Base-by-base conservation (phyloP, 2,329 filamentous ascomycete genomes). In the Zarea fungicola region DNA sequence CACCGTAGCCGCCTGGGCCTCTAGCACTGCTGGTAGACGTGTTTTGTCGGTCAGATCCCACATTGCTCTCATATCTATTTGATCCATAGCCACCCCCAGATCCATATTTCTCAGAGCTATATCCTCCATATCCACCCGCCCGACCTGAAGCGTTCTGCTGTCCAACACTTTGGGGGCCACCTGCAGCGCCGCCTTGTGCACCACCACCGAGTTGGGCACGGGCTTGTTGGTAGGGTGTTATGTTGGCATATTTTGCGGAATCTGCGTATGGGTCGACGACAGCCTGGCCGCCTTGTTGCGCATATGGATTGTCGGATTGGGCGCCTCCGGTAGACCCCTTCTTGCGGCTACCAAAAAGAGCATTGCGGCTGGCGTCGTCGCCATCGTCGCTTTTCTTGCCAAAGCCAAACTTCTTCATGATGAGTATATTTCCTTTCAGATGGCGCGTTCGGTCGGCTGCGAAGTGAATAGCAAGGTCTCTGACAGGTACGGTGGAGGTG, bases 391-490 rank as follows among this genome's bases (percentile, higher is more conserved):
- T 64, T 60, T 79, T 82, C 66, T 76, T 80, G 54, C 77, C 71
- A 55, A 81, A 75, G 42, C 76, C 75, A 56, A 83, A 81, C 58
- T 78, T 81, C 69, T 75, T 78, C 80, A 84, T 84, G 19, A 8
- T 40, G 26, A 7, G 16, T 23, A n/a, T n/a, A n/a, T n/a, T n/a
- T n/a, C n/a, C n/a, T 16, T 21, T 39, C 35, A 18, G 43, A 31
- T 18, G 23, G 34, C 14, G n/a, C 31, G 3, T 32, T 32, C 35
- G 26, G 14, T 32, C 21, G 35, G 18, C 25, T 18, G 14, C 19
- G 35, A 23, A n/a, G 11, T 3, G n/a, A 23, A 29, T 23, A 19
- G 18, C 9, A 3, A 40, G n/a, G 5, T 5, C 25, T 19, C 6
- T 13, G 14, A 32, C 21, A 25, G n/a, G 36, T 5, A 23, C 13